A percentile compares a stretch with the other conserved stretches of the same genome.
These are phyloP conservation scores for Stagonosporopsis chrysanthemi DNA, from an alignment of 2,329 filamentous ascomycete species.

Conservation along the genomic window DNA sequence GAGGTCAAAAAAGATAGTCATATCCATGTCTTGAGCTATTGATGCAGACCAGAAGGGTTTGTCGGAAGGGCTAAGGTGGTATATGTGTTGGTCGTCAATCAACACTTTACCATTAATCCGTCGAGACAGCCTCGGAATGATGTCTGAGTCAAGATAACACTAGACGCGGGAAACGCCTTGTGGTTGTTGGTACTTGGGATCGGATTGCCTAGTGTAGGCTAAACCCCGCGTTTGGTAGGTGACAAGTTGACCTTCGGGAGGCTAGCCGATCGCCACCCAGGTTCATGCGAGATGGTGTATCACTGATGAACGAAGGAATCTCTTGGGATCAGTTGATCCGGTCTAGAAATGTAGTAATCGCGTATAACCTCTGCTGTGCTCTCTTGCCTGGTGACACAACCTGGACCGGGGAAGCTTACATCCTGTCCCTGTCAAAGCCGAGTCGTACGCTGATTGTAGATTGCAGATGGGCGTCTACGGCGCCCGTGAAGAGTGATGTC, in stretches of 20 bases:
- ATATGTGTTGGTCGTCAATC: neutral
- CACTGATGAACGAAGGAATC: too few relatives aligned
- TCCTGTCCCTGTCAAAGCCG: neutral
- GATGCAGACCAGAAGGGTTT: conserved; percentile 1
- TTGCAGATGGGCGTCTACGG: neutral
- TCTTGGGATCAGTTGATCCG: too few relatives aligned
- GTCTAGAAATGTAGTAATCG: neutral
- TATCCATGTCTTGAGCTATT: neutral
- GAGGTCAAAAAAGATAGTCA: neutral
- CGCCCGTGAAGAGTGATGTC: neutral
- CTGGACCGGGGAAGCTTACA: neutral
- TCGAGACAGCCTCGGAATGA: neutral
- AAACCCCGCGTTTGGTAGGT: conserved; percentile 10
- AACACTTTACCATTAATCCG: neutral
- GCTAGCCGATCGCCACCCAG: conserved; percentile 7
- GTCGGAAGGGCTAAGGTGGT: neutral
- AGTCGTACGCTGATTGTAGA: neutral
- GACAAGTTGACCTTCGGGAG: conserved; percentile 1
- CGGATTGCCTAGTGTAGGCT: conserved; percentile 14
- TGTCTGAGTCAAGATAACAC: neutral
- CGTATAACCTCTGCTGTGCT: neutral
- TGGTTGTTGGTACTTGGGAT: conserved; percentile 4
- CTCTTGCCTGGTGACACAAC: neutral
- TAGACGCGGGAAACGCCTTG: conserved; percentile 12
- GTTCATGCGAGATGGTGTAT: neutral